phyloP scores from a whole-genome alignment of 2,329 filamentous ascomycete genomes.

The Didymella sp. region DNA sequence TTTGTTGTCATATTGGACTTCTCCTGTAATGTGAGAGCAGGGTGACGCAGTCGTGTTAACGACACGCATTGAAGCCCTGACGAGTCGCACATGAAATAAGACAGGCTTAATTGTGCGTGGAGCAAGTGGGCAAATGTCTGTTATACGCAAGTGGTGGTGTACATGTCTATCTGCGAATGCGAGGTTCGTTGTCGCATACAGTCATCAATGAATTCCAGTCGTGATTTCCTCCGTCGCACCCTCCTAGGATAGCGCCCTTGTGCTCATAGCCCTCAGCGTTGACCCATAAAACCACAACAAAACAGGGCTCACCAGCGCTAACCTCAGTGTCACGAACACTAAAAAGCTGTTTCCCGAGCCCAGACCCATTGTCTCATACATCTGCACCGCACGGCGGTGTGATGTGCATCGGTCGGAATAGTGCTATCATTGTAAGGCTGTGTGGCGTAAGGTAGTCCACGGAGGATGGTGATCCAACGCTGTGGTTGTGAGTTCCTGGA shows the following conservation, averaged over 20 bases:
- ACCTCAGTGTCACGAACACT: slow-evolving; percentile 57
- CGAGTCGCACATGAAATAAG: no score
- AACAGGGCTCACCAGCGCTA: slow-evolving; percentile 59
- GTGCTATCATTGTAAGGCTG: slow-evolving; percentile 18
- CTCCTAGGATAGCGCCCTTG: slow-evolving; percentile 21
- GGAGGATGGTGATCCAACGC: slow-evolving; percentile 1
- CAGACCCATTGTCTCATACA: slow-evolving; percentile 65
- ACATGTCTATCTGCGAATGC: not conserved
- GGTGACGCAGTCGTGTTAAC: no score
- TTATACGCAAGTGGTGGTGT: not conserved
- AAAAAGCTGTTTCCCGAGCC: slow-evolving; percentile 66
- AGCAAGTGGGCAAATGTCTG: not conserved
- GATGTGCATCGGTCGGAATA: slow-evolving; percentile 1
- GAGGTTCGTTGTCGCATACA: not conserved
- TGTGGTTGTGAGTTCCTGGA: not conserved
- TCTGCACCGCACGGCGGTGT: slow-evolving; percentile 52
- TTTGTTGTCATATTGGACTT: no score
- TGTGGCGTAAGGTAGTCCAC: slow-evolving; percentile 10
- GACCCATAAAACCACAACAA: slow-evolving; percentile 52
- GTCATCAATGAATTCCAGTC: not conserved
- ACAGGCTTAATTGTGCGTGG: no score
- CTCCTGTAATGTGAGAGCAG: no score
- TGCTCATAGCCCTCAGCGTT: slow-evolving; percentile 37
- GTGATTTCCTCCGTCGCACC: not conserved
- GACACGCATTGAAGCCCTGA: no score